These are phyloP conservation scores for Aspergillus homomorphus DNA, from an alignment of 495 filamentous ascomycete species.

Conservation along the genomic window DNA sequence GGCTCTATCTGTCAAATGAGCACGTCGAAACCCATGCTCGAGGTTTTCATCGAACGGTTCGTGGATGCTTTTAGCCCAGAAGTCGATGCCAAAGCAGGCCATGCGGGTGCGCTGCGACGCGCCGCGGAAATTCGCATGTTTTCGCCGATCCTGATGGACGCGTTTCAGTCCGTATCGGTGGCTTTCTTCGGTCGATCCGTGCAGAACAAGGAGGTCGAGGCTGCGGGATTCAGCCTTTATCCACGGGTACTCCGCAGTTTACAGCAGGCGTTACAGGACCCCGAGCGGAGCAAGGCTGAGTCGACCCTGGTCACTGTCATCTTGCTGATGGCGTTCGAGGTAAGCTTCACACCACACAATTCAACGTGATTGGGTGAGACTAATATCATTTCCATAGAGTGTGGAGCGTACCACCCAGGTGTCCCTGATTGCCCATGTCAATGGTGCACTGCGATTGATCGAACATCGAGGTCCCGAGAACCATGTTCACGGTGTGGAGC, in stretches of 20 bases:
- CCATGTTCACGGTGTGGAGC: slow-evolving; percentile 45
- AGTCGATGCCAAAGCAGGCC: slow-evolving; percentile 38
- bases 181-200: slow-evolving; percentile 43
- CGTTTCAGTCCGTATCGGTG: slow-evolving; percentile 42
- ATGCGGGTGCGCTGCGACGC: slow-evolving; percentile 40
- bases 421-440: slow-evolving; percentile 39
- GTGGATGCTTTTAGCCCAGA: slow-evolving; percentile 46
- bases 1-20: slow-evolving; percentile 27
- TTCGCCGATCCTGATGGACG: slow-evolving; percentile 39
- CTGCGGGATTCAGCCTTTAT: slow-evolving; percentile 37
- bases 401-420: slow-evolving; percentile 41
- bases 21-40: slow-evolving; percentile 27
- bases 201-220: slow-evolving; percentile 37
- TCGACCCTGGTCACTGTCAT: slow-evolving; percentile 44
- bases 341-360: background rate
- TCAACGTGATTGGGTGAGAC: background rate
- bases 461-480: slow-evolving; percentile 46
- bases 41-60: slow-evolving; percentile 45
- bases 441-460: slow-evolving; percentile 41
- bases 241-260: slow-evolving; percentile 38
- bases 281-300: slow-evolving; percentile 42
- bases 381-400: slow-evolving; percentile 27
- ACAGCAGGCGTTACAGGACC: slow-evolving; percentile 40
- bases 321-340: slow-evolving; percentile 45
- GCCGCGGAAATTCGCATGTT: slow-evolving; percentile 46